Conservation (phyloP, 2,329 filamentous ascomycete species). For the Penicillium crustosum region DNA sequence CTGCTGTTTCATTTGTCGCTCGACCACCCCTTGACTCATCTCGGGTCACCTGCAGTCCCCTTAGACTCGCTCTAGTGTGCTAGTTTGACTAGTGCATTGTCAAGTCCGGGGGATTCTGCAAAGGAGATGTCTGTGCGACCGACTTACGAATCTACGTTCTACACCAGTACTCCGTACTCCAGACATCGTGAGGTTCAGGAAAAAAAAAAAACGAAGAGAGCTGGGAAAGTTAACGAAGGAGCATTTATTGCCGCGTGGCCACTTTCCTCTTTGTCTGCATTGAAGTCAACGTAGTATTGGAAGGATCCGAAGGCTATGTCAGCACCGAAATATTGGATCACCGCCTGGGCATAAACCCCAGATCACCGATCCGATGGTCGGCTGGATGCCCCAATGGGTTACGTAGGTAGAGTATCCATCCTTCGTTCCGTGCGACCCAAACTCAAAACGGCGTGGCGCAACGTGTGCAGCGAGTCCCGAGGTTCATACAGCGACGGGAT, state of each 20-base stretch:
- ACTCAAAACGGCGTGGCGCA: conserved; percentile 26
- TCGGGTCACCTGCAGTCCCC: conserved; percentile 28
- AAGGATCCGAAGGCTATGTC: background rate
- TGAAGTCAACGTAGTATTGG: background rate
- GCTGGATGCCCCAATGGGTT: conserved; percentile 12
- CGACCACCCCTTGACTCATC: conserved; percentile 17
- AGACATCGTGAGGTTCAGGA: background rate
- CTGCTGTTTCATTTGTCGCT: conserved; percentile 23
- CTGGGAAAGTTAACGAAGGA: background rate
- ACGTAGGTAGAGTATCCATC: background rate
- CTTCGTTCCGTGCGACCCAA: conserved; percentile 20
- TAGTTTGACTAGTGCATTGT: conserved; percentile 19
- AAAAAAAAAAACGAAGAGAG: background rate
- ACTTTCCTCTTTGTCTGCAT: background rate
- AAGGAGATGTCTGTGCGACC: conserved; percentile 27
- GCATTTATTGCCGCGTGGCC: background rate
- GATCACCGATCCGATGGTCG: conserved; percentile 10
- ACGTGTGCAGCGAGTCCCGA: conserved; percentile 14
- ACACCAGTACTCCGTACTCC: background rate
- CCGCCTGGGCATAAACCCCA: background rate
- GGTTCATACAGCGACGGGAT: conserved; percentile 1
- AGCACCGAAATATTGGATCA: conserved; percentile 8
- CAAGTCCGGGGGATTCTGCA: conserved; percentile 28
- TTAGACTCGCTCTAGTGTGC: conserved; percentile 21
- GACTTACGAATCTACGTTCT: background rate